Evolutionary conservation across 352 stramenopile genomes (phyloP).

Genomic region (Pythium angustatum): DNA sequence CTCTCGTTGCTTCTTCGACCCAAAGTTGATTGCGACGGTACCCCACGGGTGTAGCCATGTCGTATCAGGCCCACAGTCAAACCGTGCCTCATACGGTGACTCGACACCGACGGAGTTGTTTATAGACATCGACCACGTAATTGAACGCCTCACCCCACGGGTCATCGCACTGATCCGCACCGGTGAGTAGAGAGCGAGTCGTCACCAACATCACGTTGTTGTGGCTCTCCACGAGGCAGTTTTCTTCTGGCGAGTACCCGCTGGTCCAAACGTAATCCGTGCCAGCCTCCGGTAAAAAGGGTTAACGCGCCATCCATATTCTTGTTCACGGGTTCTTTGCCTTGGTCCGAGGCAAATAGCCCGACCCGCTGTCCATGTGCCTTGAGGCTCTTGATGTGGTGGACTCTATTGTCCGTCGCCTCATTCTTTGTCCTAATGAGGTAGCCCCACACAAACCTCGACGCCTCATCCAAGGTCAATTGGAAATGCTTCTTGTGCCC

Average conservation of each 20-base stretch:
- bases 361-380: not conserved
- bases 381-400: not conserved
- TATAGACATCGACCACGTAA: not conserved
- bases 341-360: not conserved
- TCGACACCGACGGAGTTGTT: not conserved
- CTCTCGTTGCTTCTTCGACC: not conserved
- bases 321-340: conserved; percentile 8
- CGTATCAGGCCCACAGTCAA: not conserved
- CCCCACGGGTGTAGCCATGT: not conserved
- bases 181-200: not conserved
- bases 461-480: not conserved
- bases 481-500: conserved; percentile 1
- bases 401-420: not conserved
- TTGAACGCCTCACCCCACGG: conserved; percentile 3
- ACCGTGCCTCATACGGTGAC: not conserved
- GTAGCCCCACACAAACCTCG: not conserved
- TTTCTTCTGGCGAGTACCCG: conserved; percentile 1
- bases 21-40: not conserved
- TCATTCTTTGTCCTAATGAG: not conserved
- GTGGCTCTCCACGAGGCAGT: conserved; percentile 3
- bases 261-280: conserved; percentile 1
- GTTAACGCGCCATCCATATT: too few relatives aligned
- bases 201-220: conserved; percentile 2
- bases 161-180: not conserved
- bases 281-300: not conserved